Percentiles rank a stretch among this genome's conserved stretches.
These are phyloP conservation scores for Vitis rupestris DNA, from an alignment of 164 flowering plant genomes.

Conservation along the genomic window DNA sequence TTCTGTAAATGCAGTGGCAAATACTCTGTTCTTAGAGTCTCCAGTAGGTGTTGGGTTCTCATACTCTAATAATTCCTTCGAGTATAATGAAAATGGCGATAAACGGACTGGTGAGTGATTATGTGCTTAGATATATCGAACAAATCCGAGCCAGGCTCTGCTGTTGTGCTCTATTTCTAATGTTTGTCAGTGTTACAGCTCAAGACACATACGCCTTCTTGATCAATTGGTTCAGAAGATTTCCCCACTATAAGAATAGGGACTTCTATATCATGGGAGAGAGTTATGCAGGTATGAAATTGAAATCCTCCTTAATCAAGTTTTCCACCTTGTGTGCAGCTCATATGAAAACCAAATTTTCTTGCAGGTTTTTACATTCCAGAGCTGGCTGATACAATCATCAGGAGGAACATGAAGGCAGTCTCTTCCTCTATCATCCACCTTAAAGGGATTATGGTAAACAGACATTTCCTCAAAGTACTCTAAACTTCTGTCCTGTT, in stretches of 20 bases:
- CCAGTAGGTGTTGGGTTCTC: conserved; percentile 38
- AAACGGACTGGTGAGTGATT: not conserved
- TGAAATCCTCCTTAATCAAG: too few species aligned
- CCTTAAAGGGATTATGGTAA: conserved; percentile 28
- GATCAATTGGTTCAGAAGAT: conserved; percentile 24
- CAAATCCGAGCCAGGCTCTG: too few species aligned
- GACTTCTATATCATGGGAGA: conserved; percentile 30
- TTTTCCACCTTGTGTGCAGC: too few species aligned
- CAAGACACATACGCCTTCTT: conserved; percentile 19
- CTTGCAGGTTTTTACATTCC: conserved; percentile 24
- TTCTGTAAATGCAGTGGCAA: conserved; percentile 19
- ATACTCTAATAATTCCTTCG: conserved; percentile 23
- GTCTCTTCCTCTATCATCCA: conserved; percentile 14
- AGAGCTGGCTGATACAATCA: conserved; percentile 24
- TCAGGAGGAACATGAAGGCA: conserved; percentile 13
- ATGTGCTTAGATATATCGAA: too few species aligned
- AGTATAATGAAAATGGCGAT: conserved; percentile 19
- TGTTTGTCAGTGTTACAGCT: not conserved
- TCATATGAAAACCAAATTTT: too few species aligned
- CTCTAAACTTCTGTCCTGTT: not conserved
- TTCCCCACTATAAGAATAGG: conserved; percentile 23
- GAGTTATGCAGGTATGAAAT: conserved; percentile 18
- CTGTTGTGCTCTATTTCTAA: too few species aligned
- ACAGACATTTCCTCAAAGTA: not conserved
- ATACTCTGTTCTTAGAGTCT: conserved; percentile 28